Evolutionary conservation across 108 stramenopile genomes (phyloP).

Genomic region (Cyclotella kingstonii): DNA sequence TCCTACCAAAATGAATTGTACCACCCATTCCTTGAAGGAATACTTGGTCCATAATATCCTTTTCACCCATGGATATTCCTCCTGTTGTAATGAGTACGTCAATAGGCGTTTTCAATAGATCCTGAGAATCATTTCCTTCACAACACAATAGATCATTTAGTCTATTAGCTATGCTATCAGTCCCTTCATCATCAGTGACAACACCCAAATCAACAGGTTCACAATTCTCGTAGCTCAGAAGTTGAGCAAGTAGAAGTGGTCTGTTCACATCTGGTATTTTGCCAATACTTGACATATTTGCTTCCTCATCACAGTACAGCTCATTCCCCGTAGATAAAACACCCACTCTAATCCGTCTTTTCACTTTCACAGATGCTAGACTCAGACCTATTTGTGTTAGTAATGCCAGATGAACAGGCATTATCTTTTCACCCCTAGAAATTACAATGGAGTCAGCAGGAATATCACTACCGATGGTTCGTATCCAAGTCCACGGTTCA

Average conservation of each 20-base stretch:
- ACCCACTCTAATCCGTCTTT: constrained; percentile 47
- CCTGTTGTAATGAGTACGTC: constrained; percentile 94
- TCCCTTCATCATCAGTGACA: constrained; percentile 63
- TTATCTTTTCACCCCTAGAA: constrained; percentile 49
- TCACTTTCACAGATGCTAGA: constrained; percentile 39
- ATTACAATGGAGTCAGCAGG: constrained; percentile 50
- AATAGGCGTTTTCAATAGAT: constrained; percentile 37
- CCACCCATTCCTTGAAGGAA: constrained; percentile 58
- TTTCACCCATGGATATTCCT: constrained; percentile 88
- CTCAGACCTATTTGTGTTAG: constrained; percentile 52
- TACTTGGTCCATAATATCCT: constrained; percentile 72
- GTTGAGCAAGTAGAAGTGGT: constrained; percentile 66
- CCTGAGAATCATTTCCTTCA: constrained; percentile 29
- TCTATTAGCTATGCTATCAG: constrained; percentile 13
- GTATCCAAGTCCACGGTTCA: constrained; percentile 63
- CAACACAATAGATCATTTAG: constrained; percentile 22
- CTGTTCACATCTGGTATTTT: constrained; percentile 93
- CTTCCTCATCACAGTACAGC: constrained; percentile 4
- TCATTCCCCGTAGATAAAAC: constrained; percentile 93
- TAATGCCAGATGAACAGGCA: constrained; percentile 67
- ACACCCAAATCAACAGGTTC: constrained; percentile 83
- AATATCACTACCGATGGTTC: constrained; percentile 78
- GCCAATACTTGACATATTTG: constrained; percentile 6
- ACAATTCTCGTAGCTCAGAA: constrained; percentile 45
- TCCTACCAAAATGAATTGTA: constrained; percentile 82